Conservation (phyloP, 1,139 yeast genomes). For the Pichia terricola region DNA sequence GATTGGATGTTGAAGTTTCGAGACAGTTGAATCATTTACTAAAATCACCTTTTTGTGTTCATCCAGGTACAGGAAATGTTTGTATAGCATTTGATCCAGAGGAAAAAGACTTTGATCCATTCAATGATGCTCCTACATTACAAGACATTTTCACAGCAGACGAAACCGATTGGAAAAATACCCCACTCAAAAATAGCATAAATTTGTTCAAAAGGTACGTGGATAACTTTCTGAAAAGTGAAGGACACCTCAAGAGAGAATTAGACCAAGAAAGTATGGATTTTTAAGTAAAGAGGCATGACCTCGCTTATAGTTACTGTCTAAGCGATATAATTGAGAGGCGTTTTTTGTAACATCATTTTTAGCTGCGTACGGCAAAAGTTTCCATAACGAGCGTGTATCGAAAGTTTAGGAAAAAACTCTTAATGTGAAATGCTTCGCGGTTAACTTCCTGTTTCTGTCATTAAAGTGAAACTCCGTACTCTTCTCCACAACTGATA, state of each 20-base stretch:
- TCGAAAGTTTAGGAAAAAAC: too few relatives aligned
- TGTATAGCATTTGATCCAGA: conserved; percentile 85
- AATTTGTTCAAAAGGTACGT: conserved; percentile 64
- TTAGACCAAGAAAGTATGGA: conserved; percentile 16
- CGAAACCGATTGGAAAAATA: conserved; percentile 42
- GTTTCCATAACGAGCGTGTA: too few relatives aligned
- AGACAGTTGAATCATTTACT: conserved; percentile 82
- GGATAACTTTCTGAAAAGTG: conserved; percentile 44
- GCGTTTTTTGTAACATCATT: too few relatives aligned
- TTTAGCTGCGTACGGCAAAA: too few relatives aligned
- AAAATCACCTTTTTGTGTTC: conserved; percentile 97
- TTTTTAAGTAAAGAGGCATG: conserved; percentile 8
- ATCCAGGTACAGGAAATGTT: conserved; percentile 94
- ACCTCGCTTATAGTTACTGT: too few relatives aligned
- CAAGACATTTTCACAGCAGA: conserved; percentile 39
- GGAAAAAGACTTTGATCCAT: conserved; percentile 62
- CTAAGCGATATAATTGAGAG: too few relatives aligned
- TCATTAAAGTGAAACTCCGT: too few relatives aligned
- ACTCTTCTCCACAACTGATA: too few relatives aligned
- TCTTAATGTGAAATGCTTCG: too few relatives aligned
- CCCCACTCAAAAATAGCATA: conserved; percentile 66
- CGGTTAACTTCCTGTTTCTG: too few relatives aligned
- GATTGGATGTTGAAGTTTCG: conserved; percentile 89
- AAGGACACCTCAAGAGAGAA: conserved; percentile 38
- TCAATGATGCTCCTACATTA: conserved; percentile 64